Base-by-base conservation (phyloP, 2,329 filamentous ascomycete species). In the Xylariales sp. region DNA sequence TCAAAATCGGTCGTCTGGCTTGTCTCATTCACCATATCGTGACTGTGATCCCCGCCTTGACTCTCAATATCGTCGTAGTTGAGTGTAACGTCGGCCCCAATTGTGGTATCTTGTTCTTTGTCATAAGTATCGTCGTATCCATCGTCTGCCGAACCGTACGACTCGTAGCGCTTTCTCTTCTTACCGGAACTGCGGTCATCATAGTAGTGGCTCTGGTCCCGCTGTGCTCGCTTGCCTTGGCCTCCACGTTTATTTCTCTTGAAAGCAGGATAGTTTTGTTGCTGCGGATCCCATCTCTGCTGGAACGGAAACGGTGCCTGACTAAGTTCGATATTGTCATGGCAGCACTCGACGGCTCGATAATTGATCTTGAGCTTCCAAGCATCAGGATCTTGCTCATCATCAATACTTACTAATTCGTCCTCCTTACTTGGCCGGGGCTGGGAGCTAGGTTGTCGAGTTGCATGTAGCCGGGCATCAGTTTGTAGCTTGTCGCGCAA, bases 301-400 rank as follows among this genome's bases (percentile, higher is more conserved):
- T 92, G 84, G 78, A 97, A 97, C 0, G 94, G 94, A 75, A 97
- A 97, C 0, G 94, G 93, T 0, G 95, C 94, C 41, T 92, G 86
- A 61, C 87, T 91, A 53, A 97, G 83, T 39, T 86, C 81, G 46
- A 93, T 81, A 5, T 85, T 86, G 36, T 92, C 86, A n/a, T 92
- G 85, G 69, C 89, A 88, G 79, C 94, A 97, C 78, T 98, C 95
- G 0, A 97, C 92, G 28, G 93, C 94, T 30, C 87, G 86, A 68
- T 97, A 89, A 10, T 83, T 86, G 67, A 97, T 90, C 72, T 89
- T 93, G 4, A 87, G 82, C 72, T 88, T 88, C 94, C 94, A 97
- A 28, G 87, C 85, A 36, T 91, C 85, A 0, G 85, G 80, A 52
- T 88, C 84, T 52, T 86, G 81, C 34, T 81, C 78, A 16, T 81